Evolutionary conservation across 2,329 filamentous ascomycete genomes (phyloP).

Genomic region (Botrytis elliptica): DNA sequence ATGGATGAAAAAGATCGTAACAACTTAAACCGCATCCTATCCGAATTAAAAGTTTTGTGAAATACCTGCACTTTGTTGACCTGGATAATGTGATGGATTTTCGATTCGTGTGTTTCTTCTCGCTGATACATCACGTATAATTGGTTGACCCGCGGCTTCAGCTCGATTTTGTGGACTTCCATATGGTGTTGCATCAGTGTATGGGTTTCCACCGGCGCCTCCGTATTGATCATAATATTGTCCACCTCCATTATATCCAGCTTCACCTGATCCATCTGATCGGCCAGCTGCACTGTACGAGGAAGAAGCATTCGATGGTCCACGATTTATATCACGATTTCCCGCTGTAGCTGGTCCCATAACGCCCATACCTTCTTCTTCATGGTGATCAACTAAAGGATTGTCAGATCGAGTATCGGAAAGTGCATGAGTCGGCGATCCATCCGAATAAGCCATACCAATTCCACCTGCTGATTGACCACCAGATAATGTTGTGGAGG

Average conservation of each 20-base stretch:
- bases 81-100: constrained; percentile 79
- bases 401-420: constrained; percentile 72
- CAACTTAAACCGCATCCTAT: background rate
- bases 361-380: constrained; percentile 78
- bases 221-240: constrained; percentile 54
- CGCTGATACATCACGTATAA: constrained; percentile 91
- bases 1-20: constrained; percentile 13
- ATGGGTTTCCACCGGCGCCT: constrained; percentile 51
- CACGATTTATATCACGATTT: constrained; percentile 78
- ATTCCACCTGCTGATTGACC: constrained; percentile 54
- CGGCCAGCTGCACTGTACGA: constrained; percentile 82
- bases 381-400: constrained; percentile 54
- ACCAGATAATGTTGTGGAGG: constrained; percentile 85
- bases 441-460: constrained; percentile 70
- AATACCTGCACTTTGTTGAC: constrained; percentile 87
- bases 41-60: constrained; percentile 83
- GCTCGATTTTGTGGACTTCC: constrained; percentile 41
- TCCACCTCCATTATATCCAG: constrained; percentile 48
- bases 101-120: constrained; percentile 93
- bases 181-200: constrained; percentile 46
- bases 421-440: constrained; percentile 61
- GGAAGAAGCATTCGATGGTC: constrained; percentile 92
- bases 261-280: constrained; percentile 66
- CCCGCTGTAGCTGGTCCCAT: constrained; percentile 71
- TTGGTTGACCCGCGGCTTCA: constrained; percentile 60